Evolutionary conservation across 2,329 filamentous ascomycete species (phyloP), one percentile per base, ranked within the genome.

Genomic region (Aureobasidium sp.): DNA sequence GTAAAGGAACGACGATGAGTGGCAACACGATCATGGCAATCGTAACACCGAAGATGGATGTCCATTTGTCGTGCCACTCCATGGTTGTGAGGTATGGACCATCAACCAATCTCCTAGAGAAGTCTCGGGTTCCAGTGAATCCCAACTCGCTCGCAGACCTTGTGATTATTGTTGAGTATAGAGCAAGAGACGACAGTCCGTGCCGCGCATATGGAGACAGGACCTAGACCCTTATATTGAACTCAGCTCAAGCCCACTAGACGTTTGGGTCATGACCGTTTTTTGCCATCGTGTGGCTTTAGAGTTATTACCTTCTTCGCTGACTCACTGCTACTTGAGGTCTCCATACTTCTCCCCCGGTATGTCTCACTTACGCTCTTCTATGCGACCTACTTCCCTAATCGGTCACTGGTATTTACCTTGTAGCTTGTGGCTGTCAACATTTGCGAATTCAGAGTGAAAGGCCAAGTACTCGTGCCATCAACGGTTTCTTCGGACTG

Each of bases 31-130:
- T 34, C 57, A 59, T 59, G 25, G 57, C 30, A n/a, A 50, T 50
- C 15, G 57, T 50, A 25, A 59, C 57, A 8, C 36, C 45, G 16
- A 59, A 50, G 8, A 59, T n/a, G 25, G 57, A 27, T 36, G 42
- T 50, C 7, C 36, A 59, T 59, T 59, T 59, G 36, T 29, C 37
- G 30, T 59, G 44, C 57, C 57, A 59, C 2, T 49, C 57, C 44
- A 59, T 59, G 34, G 32, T 50, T 36, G 50, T 16, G 8, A 27
- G 25, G 10, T 30, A 10, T 53, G 16, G 16, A 39, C 50, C 50
- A 41, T 53, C 25, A 36, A 42, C 37, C 7, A 15, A 16, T 30
- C 21, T 21, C 3, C 27, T 32, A 1, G 5, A 54, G 15, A 39
- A 42, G 13, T n/a, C 5, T 32, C n/a, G 4, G 10, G 27, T n/a